These are phyloP conservation scores for Ustilago bromivora DNA, from an alignment of 1,284 basidiomycete species.

Conservation along the genomic window DNA sequence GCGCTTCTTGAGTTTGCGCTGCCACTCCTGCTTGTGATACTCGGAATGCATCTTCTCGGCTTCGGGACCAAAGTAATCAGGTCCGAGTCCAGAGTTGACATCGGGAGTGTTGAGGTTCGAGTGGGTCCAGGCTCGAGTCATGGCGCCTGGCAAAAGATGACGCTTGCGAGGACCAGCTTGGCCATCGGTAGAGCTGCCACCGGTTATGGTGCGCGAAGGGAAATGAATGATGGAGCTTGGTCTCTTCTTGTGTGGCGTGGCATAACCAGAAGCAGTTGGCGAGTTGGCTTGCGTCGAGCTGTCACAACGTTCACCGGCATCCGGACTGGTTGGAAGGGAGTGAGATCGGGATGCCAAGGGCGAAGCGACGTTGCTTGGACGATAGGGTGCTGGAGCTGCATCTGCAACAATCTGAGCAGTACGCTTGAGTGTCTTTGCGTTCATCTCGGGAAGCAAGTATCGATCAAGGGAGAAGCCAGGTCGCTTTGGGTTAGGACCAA, in stretches of 20 bases:
- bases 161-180: constrained; percentile 17
- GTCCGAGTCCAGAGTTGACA: constrained; percentile 27
- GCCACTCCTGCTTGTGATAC: constrained; percentile 62
- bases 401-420: constrained; percentile 68
- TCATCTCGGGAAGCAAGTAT: constrained; percentile 71
- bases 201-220: constrained; percentile 43
- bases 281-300: constrained; percentile 49
- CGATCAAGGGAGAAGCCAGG: constrained; percentile 79
- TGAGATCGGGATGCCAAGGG: constrained; percentile 41
- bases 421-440: constrained; percentile 65
- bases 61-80: constrained; percentile 61
- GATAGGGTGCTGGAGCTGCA: constrained; percentile 55
- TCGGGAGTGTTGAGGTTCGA: constrained; percentile 61
- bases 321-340: constrained; percentile 47
- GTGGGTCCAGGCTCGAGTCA: constrained; percentile 49
- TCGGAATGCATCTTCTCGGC: constrained; percentile 48
- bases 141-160: constrained; percentile 29
- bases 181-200: constrained; percentile 39
- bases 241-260: constrained; percentile 48
- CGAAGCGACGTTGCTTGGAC: constrained; percentile 39
- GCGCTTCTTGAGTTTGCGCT: constrained; percentile 64
- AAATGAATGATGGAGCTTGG: constrained; percentile 50
- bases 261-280: constrained; percentile 31
- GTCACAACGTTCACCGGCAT: constrained; percentile 26
- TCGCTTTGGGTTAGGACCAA: constrained; percentile 78